Evolutionary conservation across 306 rosid genomes (phyloP).

Genomic region (Canavalia gladiata): DNA sequence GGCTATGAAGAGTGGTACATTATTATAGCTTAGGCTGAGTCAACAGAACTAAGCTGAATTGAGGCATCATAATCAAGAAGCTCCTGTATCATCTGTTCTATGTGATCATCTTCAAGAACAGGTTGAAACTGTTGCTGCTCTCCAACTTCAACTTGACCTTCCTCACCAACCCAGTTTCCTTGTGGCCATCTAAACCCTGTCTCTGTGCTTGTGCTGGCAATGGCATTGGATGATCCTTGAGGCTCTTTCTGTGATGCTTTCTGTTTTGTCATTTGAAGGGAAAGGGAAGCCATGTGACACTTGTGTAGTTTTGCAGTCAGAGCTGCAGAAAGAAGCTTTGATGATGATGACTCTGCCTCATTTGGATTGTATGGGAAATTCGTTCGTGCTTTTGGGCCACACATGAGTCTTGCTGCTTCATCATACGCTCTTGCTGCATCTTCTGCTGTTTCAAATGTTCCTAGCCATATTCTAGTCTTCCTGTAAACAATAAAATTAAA

Average conservation of each 20-base stretch:
- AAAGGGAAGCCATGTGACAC: constrained; percentile 71
- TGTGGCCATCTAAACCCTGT: constrained; percentile 42
- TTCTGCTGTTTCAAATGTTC: constrained; percentile 79
- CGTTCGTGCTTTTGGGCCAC: constrained; percentile 72
- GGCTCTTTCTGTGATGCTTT: constrained; percentile 33
- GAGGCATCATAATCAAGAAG: constrained; percentile 71
- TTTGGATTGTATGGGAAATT: constrained; percentile 67
- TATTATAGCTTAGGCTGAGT: constrained; percentile 35
- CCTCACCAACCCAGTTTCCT: constrained; percentile 37
- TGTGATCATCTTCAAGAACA: constrained; percentile 71
- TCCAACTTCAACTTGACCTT: constrained; percentile 32
- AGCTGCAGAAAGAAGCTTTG: constrained; percentile 64
- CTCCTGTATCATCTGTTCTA: constrained; percentile 83
- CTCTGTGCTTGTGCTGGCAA: constrained; percentile 15
- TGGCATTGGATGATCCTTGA: constrained; percentile 30
- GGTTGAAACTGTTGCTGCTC: constrained; percentile 49
- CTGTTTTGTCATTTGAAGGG: constrained; percentile 48
- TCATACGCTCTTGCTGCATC: constrained; percentile 83
- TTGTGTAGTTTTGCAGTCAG: constrained; percentile 70
- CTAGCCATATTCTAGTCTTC: constrained; percentile 81
- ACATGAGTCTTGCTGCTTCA: constrained; percentile 78
- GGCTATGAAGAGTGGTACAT: constrained; percentile 36
- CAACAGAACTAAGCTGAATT: constrained; percentile 62
- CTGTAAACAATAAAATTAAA: constrained; percentile 41
- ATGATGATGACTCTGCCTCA: constrained; percentile 54